Evolutionary conservation across 495 filamentous ascomycete genomes (phyloP), one percentile per base, ranked within the genome.

Genomic region (Letharia columbiana): DNA sequence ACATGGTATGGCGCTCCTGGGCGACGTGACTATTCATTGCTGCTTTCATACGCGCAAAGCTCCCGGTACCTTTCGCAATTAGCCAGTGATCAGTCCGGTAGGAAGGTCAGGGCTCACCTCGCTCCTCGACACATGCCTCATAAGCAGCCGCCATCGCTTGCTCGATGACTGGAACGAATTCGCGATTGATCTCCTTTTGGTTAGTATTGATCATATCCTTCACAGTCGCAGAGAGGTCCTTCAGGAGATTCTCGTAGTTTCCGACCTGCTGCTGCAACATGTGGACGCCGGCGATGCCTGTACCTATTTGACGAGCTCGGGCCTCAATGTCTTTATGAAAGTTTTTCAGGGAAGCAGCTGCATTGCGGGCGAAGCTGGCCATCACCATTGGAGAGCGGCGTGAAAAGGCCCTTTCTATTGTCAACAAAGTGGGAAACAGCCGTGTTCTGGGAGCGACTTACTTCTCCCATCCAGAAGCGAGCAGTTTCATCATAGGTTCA

Each of bases 121-220:
- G 58, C 71, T 84, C 81, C 3, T 70, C 47, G 18, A 66, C 66
- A 66, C 83, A 86, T 17, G 59, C 69, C 0, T 77, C 69, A 66
- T 89, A 89, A 2, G 78, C 80, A 9, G 72, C 58, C 0, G 42
- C 39, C 81, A 89, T 86, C 41, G 70, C 66, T 1, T 69, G 18
- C 39, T 76, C 71, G 39, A 88, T 82, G 31, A 78, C 73, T 3
- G 83, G 84, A 15, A 75, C 78, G 62, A 87, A 87, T 35, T 75
- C 70, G 10, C 86, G 80, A 69, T 81, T 88, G 42, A 81, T 80
- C 4, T 85, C 83, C 41, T 80, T 77, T 68, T 87, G 85, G 8
- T 72, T 20, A 6, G 73, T 72, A 31, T 77, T 79, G 58, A 84
- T 78, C 13, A 69, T 64, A 2, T 69, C 68, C 1, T 69, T 67